A percentile compares a stretch with the other conserved stretches of the same genome.
Conservation (phyloP, 805 yeast genomes). For the Myxozyma nipponensis region DNA sequence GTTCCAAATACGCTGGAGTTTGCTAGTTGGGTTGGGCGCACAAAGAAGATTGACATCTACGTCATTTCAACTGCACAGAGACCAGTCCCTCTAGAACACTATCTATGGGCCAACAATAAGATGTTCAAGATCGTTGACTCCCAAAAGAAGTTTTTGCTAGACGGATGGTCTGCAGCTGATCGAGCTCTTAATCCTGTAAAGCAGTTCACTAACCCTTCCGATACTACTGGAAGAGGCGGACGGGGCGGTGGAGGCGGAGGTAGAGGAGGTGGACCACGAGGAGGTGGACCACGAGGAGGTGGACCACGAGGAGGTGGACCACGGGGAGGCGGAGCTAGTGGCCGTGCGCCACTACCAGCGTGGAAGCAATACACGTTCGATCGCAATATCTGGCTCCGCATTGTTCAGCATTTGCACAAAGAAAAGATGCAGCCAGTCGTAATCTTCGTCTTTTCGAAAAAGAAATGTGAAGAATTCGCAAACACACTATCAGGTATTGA, state of each 20-base stretch:
- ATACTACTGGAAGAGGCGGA: constrained; percentile 38
- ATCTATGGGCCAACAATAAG: constrained; percentile 74
- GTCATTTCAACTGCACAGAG: constrained; percentile 95
- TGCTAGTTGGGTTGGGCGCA: constrained; percentile 98
- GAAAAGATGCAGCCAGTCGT: constrained; percentile 85
- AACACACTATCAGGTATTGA: constrained; percentile 68
- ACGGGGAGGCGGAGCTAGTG: constrained; percentile 31
- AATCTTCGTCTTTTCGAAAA: constrained; percentile 87
- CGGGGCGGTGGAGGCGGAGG: constrained; percentile 44
- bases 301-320: constrained; percentile 34
- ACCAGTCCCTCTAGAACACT: constrained; percentile 91
- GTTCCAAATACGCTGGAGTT: constrained; percentile 98
- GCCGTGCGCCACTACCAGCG: constrained; percentile 38
- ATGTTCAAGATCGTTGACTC: constrained; percentile 71
- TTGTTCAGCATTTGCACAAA: constrained; percentile 66
- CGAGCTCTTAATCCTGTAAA: constrained; percentile 40
- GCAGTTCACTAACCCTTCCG: constrained; percentile 4
- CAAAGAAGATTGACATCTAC: constrained; percentile 91
- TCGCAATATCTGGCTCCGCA: constrained; percentile 69
- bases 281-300: constrained; percentile 33
- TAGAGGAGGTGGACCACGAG: constrained; percentile 37
- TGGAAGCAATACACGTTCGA: constrained; percentile 61
- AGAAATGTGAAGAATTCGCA: constrained; percentile 90
- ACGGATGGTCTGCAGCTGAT: constrained; percentile 39
- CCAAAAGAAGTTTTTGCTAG: constrained; percentile 61